phyloP scores from a whole-genome alignment of 2,329 filamentous ascomycete species.

The Microsporum audouinii region DNA sequence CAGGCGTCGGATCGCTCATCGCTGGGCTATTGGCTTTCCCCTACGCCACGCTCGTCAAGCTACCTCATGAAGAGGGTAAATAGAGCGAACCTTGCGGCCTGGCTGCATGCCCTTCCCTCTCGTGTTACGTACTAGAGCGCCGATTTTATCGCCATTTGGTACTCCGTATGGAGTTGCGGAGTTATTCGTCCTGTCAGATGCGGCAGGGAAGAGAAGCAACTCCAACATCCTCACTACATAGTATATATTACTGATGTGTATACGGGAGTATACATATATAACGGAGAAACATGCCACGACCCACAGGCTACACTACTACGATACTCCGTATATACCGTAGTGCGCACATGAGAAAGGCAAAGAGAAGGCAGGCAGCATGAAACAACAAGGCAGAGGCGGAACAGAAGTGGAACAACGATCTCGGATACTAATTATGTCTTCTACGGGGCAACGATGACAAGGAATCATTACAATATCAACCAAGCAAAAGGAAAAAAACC shows the following conservation, averaged over 20 bases:
- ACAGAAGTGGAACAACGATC: conserved; percentile 1
- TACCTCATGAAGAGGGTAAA: background rate
- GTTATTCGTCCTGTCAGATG: background rate
- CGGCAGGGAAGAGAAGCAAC: background rate
- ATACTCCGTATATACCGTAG: background rate
- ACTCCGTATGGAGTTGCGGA: background rate
- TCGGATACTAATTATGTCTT: background rate
- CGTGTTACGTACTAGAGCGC: background rate
- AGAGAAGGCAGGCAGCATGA: background rate
- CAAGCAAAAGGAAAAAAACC: background rate
- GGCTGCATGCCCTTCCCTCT: background rate
- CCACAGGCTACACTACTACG: background rate
- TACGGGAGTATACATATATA: too few relatives aligned
- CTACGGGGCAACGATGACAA: background rate
- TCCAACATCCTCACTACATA: background rate
- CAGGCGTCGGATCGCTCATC: background rate
- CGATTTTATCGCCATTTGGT: background rate
- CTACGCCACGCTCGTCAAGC: conserved; percentile 2
- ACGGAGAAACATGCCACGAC: background rate
- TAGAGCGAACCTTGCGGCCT: conserved; percentile 1
- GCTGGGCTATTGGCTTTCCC: background rate
- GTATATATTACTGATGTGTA: too few relatives aligned
- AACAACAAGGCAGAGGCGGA: background rate
- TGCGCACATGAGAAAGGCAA: background rate
- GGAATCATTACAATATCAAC: background rate